Percentiles rank a stretch among this genome's conserved stretches.
Evolutionary conservation across 805 yeast species (phyloP).

Genomic region (Suhomyces xylopsoci): DNA sequence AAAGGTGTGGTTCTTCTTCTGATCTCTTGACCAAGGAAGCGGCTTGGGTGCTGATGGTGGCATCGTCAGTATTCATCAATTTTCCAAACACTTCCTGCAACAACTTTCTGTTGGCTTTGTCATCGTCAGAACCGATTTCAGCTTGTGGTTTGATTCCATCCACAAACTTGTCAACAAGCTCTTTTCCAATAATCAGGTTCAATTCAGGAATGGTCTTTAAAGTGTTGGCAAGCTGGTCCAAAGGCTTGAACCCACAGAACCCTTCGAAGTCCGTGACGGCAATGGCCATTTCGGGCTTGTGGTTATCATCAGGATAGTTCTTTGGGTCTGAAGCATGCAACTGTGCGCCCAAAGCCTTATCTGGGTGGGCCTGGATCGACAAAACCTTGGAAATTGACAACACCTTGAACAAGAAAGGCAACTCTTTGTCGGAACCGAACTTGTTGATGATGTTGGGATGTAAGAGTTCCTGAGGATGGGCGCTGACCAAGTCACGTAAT

Average conservation of each 20-base stretch:
- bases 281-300: slow-evolving; percentile 99
- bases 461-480: slow-evolving; percentile 55
- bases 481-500: slow-evolving; percentile 64
- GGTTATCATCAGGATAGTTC: slow-evolving; percentile 96
- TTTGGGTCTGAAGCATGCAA: slow-evolving; percentile 82
- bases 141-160: slow-evolving; percentile 45
- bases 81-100: slow-evolving; percentile 74
- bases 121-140: slow-evolving; percentile 49
- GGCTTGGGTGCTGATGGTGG: slow-evolving; percentile 54
- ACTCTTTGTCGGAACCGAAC: slow-evolving; percentile 66
- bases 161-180: slow-evolving; percentile 52
- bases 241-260: slow-evolving; percentile 95
- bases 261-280: slow-evolving; percentile 96
- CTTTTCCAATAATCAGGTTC: slow-evolving; percentile 62
- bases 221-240: slow-evolving; percentile 67
- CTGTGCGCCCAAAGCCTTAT: slow-evolving; percentile 73
- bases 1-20: slow-evolving; percentile 51
- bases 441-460: slow-evolving; percentile 57
- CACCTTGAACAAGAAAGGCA: slow-evolving; percentile 93
- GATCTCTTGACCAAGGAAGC: slow-evolving; percentile 67
- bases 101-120: slow-evolving; percentile 55
- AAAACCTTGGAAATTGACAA: slow-evolving; percentile 89
- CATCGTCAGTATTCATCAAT: slow-evolving; percentile 80
- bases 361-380: slow-evolving; percentile 97
- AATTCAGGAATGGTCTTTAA: slow-evolving; percentile 78